These are phyloP conservation scores for Sutorius australiensis DNA, from an alignment of 768 basidiomycete genomes.

Conservation along the genomic window DNA sequence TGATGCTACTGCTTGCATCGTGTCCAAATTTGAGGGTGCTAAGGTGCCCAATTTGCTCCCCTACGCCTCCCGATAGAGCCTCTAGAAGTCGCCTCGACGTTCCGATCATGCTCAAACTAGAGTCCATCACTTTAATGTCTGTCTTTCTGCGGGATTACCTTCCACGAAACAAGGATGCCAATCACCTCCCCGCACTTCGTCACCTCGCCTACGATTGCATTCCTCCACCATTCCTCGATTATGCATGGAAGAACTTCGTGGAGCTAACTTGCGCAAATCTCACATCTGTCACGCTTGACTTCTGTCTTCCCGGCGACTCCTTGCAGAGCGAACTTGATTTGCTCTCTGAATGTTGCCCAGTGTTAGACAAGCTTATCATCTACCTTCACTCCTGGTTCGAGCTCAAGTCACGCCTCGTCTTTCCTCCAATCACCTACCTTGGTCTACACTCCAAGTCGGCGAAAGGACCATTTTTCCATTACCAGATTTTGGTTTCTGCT, in stretches of 20 bases:
- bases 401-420: slow-evolving; percentile 15
- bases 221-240: slow-evolving; percentile 27
- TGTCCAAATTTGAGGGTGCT: slow-evolving; percentile 28
- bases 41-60: slow-evolving; percentile 27
- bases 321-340: slow-evolving; percentile 26
- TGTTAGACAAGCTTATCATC: slow-evolving; percentile 25
- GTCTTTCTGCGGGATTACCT: slow-evolving; percentile 31
- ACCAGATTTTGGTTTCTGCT: slow-evolving; percentile 18
- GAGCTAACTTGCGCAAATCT: slow-evolving; percentile 24
- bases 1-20: slow-evolving; percentile 25
- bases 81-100: slow-evolving; percentile 18
- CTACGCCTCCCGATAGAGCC: slow-evolving; percentile 20
- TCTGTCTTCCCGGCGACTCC: slow-evolving; percentile 22
- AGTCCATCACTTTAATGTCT: slow-evolving; percentile 26
- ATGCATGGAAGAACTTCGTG: slow-evolving; percentile 28
- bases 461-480: slow-evolving; percentile 13
- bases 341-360: slow-evolving; percentile 23
- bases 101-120: slow-evolving; percentile 26
- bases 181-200: slow-evolving; percentile 29
- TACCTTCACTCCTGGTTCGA: slow-evolving; percentile 26
- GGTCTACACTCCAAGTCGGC: slow-evolving; percentile 20
- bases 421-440: slow-evolving; percentile 27
- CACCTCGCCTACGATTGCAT: slow-evolving; percentile 32
- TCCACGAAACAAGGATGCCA: slow-evolving; percentile 24
- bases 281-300: slow-evolving; percentile 27